Percentiles rank a stretch among this genome's conserved stretches.
phyloP scores from a whole-genome alignment of 1,139 yeast genomes.

The Pichia sp. region DNA sequence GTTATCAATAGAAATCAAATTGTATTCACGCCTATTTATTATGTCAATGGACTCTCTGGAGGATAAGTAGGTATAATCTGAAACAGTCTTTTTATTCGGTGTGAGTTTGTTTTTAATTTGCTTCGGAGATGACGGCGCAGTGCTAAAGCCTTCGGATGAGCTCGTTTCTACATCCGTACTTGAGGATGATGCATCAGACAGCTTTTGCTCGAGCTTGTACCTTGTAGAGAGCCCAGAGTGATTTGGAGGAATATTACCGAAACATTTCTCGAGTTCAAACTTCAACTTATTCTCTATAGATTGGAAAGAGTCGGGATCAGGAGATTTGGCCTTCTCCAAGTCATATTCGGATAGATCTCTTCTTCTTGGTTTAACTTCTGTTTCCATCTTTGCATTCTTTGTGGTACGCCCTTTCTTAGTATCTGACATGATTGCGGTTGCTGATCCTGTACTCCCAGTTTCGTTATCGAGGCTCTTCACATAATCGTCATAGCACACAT shows the following conservation, averaged over 20 bases:
- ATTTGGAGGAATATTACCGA: slow-evolving; percentile 1
- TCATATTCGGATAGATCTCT: not conserved
- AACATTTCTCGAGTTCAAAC: slow-evolving; percentile 7
- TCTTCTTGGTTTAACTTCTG: too few species aligned
- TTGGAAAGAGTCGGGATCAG: not conserved
- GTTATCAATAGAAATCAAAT: slow-evolving; percentile 51
- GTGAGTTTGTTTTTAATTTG: too few species aligned
- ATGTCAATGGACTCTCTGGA: slow-evolving; percentile 17
- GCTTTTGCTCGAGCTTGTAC: not conserved
- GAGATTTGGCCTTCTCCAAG: slow-evolving; percentile 1
- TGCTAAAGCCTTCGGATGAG: too few species aligned
- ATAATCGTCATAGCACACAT: too few species aligned
- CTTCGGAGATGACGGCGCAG: too few species aligned
- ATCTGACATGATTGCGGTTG: too few species aligned
- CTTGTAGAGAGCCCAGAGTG: not conserved
- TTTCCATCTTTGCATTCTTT: too few species aligned
- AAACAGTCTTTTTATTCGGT: slow-evolving; percentile 1
- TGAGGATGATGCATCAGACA: too few species aligned
- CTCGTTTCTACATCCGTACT: too few species aligned
- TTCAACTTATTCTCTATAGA: slow-evolving; percentile 3
- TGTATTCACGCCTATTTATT: slow-evolving; percentile 24
- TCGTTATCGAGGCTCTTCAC: too few species aligned
- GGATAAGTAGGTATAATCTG: slow-evolving; percentile 8
- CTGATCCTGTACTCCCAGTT: too few species aligned
- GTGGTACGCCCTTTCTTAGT: too few species aligned